Base-by-base conservation (phyloP, 2,329 filamentous ascomycete species). In the Tolypocladium endophyticum region DNA sequence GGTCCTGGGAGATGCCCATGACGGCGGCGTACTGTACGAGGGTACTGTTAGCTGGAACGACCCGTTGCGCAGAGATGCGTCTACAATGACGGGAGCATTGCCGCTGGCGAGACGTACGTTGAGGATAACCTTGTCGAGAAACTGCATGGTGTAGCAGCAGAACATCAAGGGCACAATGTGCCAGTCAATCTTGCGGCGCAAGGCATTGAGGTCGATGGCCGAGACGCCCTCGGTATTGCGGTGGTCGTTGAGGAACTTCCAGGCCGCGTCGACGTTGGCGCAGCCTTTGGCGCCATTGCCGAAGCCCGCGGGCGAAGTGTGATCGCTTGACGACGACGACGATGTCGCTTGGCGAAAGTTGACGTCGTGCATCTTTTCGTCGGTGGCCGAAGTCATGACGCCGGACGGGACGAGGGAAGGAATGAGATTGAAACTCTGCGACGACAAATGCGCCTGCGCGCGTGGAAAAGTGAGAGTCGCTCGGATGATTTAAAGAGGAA, bases 161-260 rank as follows among this genome's bases (percentile, higher is more conserved):
- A 86, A 85, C 81, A 86, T 84, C 58, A 86, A 74, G 0, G 84
- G 84, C 39, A 87, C 75, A 58, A 87, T 82, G 56, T 75, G 79
- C 72, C 74, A 80, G 65, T 87, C 83, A 56, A 87, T 79, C 69
- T 80, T 84, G 61, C 79, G 77, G 5, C 81, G 73, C 52, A 86
- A 68, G 1, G 71, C 70, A 61, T 72, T 71, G 55, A 83, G 71
- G 62, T 81, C 70, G 41, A 79, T 70, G 2, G 65, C 63, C 55
- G 64, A 68, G 54, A 70, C 69, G 20, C 65, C 70, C 50, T 66
- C 68, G 23, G 70, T 69, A 63, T 77, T 69, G 35, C 74, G 74
- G 61, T 80, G 75, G 35, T 70, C 60, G 57, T 77, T 68, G 60
- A 79, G 74, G 58, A 74, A 79, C 35, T 72, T 71, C 77, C 77